These are phyloP conservation scores for Bjerkandera adusta DNA, from an alignment of 1,284 basidiomycete genomes.

Conservation along the genomic window DNA sequence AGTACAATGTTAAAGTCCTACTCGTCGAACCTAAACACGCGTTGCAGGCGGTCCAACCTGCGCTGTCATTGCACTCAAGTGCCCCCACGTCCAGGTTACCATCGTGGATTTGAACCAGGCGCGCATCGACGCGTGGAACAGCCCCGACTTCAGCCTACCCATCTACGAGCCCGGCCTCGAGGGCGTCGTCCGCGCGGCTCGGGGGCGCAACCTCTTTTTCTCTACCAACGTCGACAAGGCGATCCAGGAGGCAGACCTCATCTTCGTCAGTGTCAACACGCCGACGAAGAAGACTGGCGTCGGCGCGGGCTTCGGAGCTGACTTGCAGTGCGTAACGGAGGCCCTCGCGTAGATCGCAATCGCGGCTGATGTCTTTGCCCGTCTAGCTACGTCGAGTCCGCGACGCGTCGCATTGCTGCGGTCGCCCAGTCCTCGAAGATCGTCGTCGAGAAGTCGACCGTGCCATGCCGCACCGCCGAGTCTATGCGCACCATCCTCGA, in stretches of 20 bases:
- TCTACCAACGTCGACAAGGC: conserved; percentile 92
- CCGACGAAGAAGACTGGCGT: conserved; percentile 98
- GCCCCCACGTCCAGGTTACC: conserved; percentile 92
- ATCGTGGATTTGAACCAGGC: conserved; percentile 97
- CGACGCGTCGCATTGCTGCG: conserved; percentile 93
- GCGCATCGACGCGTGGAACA: conserved; percentile 97
- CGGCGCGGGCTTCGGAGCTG: conserved; percentile 96
- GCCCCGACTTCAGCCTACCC: conserved; percentile 68
- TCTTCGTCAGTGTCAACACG: conserved; percentile 92
- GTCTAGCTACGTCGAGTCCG: conserved; percentile 89
- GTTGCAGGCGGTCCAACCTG: conserved; percentile 85
- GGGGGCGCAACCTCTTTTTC: conserved; percentile 97
- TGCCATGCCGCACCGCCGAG: conserved; percentile 96
- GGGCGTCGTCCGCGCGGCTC: conserved; percentile 85
- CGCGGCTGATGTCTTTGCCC: conserved; percentile 4
- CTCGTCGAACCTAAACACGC: conserved; percentile 4
- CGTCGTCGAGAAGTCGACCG: conserved; percentile 99
- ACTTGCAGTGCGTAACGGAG: conserved; percentile 74
- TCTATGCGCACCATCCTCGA: conserved; percentile 99
- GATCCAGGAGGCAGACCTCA: conserved; percentile 90
- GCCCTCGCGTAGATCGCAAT: background rate
- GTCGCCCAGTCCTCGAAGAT: conserved; percentile 94
- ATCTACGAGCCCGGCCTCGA: conserved; percentile 99
- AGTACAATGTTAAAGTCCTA: conserved; percentile 36
- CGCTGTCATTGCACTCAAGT: conserved; percentile 92